phyloP scores from a whole-genome alignment of 257 asterid species.

The Nicotiana attenuata region DNA sequence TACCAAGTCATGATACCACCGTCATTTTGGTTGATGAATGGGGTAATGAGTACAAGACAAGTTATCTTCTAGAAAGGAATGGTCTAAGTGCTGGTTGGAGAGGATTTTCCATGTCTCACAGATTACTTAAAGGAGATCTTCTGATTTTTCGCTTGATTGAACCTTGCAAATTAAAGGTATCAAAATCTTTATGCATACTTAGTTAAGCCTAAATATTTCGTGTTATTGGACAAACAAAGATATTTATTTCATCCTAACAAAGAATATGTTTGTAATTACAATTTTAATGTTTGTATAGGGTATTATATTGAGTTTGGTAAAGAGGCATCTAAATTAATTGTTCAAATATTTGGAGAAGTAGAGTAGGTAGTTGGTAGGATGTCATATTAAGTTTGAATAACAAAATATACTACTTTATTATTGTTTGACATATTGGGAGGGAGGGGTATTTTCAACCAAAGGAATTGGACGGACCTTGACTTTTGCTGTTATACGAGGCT shows the following conservation, averaged over 20 bases:
- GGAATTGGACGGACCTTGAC: not conserved
- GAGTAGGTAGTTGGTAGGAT: not conserved
- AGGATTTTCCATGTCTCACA: conserved; percentile 65
- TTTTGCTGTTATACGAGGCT: not conserved
- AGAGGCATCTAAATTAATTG: not conserved
- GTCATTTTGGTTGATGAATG: conserved; percentile 73
- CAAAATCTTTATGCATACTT: not conserved
- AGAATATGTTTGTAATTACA: not conserved
- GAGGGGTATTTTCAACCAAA: not conserved
- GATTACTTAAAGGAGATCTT: conserved; percentile 72
- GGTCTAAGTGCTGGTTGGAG: conserved; percentile 98
- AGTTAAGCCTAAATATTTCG: not conserved
- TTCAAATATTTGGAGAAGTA: not conserved
- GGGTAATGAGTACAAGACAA: conserved; percentile 71
- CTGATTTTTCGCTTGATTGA: conserved; percentile 61
- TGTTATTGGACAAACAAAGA: not conserved
- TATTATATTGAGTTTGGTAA: not conserved
- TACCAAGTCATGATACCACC: conserved; percentile 57
- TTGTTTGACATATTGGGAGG: not conserved
- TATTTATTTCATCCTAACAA: not conserved
- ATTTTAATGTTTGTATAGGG: not conserved
- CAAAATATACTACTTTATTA: not conserved
- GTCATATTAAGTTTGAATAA: not conserved
- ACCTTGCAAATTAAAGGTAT: conserved; percentile 82
- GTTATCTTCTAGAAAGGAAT: conserved; percentile 59